Evolutionary conservation across 2,329 filamentous ascomycete genomes (phyloP).

Genomic region (Fusarium phyllophilum): DNA sequence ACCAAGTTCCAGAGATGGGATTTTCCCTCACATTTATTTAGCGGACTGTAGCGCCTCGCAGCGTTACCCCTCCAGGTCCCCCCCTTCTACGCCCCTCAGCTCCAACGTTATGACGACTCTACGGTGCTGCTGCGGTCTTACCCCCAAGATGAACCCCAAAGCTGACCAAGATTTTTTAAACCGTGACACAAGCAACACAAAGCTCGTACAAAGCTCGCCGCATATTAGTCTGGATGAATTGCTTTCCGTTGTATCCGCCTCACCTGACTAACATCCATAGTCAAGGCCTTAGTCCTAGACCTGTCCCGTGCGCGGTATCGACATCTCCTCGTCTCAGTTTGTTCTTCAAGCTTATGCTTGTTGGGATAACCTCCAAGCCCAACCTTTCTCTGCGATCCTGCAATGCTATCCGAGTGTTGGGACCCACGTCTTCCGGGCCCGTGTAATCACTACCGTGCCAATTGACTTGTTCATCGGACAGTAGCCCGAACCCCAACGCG

Average conservation of each 20-base stretch:
- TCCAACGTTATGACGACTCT: conserved; percentile 39
- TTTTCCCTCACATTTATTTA: conserved; percentile 24
- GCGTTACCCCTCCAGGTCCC: conserved; percentile 32
- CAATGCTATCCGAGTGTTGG: conserved; percentile 36
- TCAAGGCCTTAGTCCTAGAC: conserved; percentile 6
- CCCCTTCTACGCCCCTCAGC: conserved; percentile 33
- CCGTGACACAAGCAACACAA: conserved; percentile 41
- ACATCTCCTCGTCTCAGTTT: conserved; percentile 6
- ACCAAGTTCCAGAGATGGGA: conserved; percentile 41
- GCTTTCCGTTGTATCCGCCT: conserved; percentile 16
- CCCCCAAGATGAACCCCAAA: conserved; percentile 36
- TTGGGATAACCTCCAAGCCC: conserved; percentile 31
- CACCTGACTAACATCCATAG: conserved; percentile 1
- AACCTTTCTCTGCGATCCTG: conserved; percentile 14
- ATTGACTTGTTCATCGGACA: conserved; percentile 44
- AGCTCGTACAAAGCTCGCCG: conserved; percentile 37
- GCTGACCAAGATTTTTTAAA: conserved; percentile 41
- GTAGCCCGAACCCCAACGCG: conserved; percentile 44
- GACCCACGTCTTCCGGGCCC: conserved; percentile 33
- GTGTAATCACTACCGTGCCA: conserved; percentile 45
- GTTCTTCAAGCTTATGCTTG: conserved; percentile 13
- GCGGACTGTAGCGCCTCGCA: conserved; percentile 6
- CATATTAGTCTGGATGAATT: conserved; percentile 10
- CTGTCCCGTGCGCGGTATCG: conserved; percentile 6
- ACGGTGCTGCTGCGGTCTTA: conserved; percentile 38